Conservation (phyloP, 2,329 filamentous ascomycete genomes). For the Sporothrix inflata region DNA sequence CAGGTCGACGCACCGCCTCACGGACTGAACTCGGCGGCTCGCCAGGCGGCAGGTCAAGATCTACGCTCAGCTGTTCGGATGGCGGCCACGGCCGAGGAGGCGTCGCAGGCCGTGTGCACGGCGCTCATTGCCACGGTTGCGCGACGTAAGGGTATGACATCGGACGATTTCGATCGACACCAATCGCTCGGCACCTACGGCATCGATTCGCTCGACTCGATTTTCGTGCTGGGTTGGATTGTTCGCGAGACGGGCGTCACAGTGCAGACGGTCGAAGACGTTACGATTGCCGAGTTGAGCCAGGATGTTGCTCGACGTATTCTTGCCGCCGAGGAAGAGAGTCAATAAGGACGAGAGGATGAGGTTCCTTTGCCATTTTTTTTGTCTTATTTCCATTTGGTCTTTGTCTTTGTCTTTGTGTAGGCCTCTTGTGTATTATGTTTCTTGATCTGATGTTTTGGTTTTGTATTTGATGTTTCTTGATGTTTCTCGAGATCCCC, state of each 20-base stretch:
- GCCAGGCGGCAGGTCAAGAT: constrained; percentile 2
- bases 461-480: too few relatives aligned
- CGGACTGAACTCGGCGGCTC: constrained; percentile 14
- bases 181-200: constrained; percentile 34
- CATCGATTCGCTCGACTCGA: constrained; percentile 36
- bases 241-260: constrained; percentile 34
- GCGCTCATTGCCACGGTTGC: constrained; percentile 33
- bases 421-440: neutral
- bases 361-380: neutral
- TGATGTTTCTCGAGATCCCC: too few relatives aligned
- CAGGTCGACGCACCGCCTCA: constrained; percentile 49
- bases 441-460: neutral
- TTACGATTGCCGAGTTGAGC: constrained; percentile 33
- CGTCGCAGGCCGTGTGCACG: constrained; percentile 4
- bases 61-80: constrained; percentile 23
- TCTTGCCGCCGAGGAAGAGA: neutral
- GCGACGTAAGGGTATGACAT: constrained; percentile 33
- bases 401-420: neutral
- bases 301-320: constrained; percentile 27
- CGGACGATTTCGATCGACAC: constrained; percentile 32
- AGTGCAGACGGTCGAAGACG: constrained; percentile 33
- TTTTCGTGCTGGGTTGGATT: constrained; percentile 36
- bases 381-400: neutral
- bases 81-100: constrained; percentile 23
- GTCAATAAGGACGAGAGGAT: neutral